Evolutionary conservation across 148 eudicot species (phyloP).

Genomic region (Dysphania ambrosioides): DNA sequence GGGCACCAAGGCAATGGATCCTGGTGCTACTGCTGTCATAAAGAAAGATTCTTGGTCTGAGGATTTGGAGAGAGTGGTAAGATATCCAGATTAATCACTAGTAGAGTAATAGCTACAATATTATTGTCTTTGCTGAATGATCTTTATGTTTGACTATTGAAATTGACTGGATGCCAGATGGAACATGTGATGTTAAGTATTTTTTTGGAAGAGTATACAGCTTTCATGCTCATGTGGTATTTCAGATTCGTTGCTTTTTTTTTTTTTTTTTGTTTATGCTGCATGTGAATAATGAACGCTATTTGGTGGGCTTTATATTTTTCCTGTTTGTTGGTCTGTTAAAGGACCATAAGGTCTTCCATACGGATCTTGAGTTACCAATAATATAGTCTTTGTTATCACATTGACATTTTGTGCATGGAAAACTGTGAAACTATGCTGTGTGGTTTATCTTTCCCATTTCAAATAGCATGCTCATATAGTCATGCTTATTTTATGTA

Average conservation of each 20-base stretch:
- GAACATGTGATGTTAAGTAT: not conserved
- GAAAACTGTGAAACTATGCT: not conserved
- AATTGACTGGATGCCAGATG: constrained; percentile 10
- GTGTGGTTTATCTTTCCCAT: constrained; percentile 1
- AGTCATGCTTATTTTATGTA: not conserved
- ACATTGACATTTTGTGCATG: not conserved
- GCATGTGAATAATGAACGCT: not conserved
- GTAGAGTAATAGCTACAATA: not conserved
- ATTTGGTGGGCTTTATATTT: not conserved
- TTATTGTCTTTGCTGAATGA: not conserved
- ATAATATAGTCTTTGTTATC: not conserved
- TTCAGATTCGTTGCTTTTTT: no score
- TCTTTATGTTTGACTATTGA: constrained; percentile 1
- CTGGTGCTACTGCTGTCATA: constrained; percentile 25
- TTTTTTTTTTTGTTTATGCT: not conserved
- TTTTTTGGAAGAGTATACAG: not conserved
- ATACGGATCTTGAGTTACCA: not conserved
- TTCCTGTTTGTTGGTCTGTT: not conserved
- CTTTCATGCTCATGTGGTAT: not conserved
- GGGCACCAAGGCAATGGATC: constrained; percentile 43
- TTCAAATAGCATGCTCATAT: not conserved
- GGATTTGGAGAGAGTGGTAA: constrained; percentile 55
- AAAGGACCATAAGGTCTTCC: not conserved
- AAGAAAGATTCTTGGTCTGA: constrained; percentile 47
- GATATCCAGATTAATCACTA: constrained; percentile 13